Percentiles rank a stretch among this genome's conserved stretches.
Evolutionary conservation across 331 rosid species (phyloP).

Genomic region (Rhamnella rubrinervis): DNA sequence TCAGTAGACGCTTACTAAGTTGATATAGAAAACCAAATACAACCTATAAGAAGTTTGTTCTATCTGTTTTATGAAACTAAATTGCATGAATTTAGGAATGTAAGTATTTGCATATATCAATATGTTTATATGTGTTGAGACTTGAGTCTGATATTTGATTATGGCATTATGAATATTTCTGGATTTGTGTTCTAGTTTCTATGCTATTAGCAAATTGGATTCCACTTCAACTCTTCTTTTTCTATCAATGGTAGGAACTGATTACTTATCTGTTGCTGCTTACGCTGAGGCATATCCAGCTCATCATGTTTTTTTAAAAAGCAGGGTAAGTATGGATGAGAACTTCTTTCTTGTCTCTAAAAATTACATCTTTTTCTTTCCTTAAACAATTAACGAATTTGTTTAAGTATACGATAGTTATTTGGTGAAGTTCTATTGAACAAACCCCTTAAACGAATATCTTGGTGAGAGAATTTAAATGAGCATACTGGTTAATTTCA

Average conservation of each 20-base stretch:
- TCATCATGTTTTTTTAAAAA: constrained; percentile 51
- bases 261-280: constrained; percentile 69
- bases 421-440: not conserved
- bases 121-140: too few relatives aligned
- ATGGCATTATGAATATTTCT: too few relatives aligned
- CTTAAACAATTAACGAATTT: not conserved
- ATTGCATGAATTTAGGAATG: too few relatives aligned
- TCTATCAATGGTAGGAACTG: constrained; percentile 50
- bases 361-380: not conserved
- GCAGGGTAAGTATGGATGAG: constrained; percentile 47
- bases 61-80: too few relatives aligned
- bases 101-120: not conserved
- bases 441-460: not conserved
- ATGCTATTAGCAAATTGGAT: too few relatives aligned
- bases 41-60: too few relatives aligned
- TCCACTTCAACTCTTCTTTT: not conserved
- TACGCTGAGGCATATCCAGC: constrained; percentile 49
- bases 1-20: too few relatives aligned
- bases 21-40: too few relatives aligned
- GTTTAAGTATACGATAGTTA: not conserved
- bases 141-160: too few relatives aligned
- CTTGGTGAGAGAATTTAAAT: too few relatives aligned
- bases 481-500: too few relatives aligned
- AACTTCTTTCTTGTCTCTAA: not conserved
- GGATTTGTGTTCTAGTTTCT: too few relatives aligned